Conservation (phyloP, 805 yeast species). For the Metschnikowia dekortorum region DNA sequence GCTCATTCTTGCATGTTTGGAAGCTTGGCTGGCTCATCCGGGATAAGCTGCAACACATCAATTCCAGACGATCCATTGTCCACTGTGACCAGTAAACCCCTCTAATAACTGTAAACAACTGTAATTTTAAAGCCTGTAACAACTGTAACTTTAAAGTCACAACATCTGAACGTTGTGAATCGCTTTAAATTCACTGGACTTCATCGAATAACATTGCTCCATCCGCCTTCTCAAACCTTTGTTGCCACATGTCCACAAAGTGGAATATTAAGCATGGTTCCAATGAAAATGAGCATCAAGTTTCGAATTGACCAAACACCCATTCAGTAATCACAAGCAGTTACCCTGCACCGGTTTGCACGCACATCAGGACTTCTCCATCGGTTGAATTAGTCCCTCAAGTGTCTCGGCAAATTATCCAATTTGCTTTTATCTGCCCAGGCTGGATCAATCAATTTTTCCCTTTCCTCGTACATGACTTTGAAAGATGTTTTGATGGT, state of each 20-base stretch:
- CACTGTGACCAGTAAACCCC: too few relatives aligned
- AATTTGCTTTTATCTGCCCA: constrained; percentile 69
- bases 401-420: constrained; percentile 34
- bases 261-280: constrained; percentile 22
- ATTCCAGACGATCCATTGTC: too few relatives aligned
- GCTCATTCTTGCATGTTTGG: too few relatives aligned
- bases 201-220: constrained; percentile 45
- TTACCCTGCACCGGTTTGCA: background rate
- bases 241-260: constrained; percentile 30
- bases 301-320: background rate
- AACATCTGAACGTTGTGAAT: too few relatives aligned
- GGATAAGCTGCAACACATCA: too few relatives aligned
- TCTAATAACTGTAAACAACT: too few relatives aligned
- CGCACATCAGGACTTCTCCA: too few relatives aligned
- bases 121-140: too few relatives aligned
- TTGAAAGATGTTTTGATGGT: constrained; percentile 91
- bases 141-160: too few relatives aligned
- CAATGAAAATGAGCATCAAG: background rate
- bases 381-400: background rate
- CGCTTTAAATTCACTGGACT: constrained; percentile 4
- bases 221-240: constrained; percentile 47
- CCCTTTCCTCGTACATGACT: constrained; percentile 68
- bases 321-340: background rate
- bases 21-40: too few relatives aligned
- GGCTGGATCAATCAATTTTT: constrained; percentile 61